A percentile compares a stretch with the other conserved stretches of the same genome.
Conservation (phyloP, 768 basidiomycete genomes). For the Pleurotus eryngii region DNA sequence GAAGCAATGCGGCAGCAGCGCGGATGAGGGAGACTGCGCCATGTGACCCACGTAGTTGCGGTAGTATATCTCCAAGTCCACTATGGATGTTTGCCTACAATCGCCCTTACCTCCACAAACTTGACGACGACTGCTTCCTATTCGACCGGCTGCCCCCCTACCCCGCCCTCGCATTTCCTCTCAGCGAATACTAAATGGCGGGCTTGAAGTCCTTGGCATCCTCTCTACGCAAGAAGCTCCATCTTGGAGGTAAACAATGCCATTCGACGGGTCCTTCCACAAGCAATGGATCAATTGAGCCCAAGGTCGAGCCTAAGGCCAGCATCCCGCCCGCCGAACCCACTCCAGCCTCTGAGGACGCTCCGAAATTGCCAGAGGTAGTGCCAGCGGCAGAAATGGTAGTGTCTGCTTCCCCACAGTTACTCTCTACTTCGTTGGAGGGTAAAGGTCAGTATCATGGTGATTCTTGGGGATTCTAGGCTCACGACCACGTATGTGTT, state of each 20-base stretch:
- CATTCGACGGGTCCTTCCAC: neutral
- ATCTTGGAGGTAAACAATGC: neutral
- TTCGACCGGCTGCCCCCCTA: neutral
- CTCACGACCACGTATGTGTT: neutral
- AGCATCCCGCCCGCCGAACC: neutral
- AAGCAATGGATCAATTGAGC: neutral
- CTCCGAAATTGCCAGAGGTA: neutral
- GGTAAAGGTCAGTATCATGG: neutral
- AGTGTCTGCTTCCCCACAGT: neutral
- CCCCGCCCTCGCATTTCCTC: neutral
- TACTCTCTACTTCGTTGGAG: neutral
- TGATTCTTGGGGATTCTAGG: neutral
- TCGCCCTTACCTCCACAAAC: neutral
- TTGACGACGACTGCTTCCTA: neutral
- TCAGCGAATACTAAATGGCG: neutral
- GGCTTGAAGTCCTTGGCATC: neutral
- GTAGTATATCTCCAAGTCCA: neutral
- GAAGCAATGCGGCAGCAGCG: neutral
- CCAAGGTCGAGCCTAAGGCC: neutral
- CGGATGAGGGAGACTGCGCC: neutral
- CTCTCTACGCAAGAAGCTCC: slow-evolving; percentile 1
- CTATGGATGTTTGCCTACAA: neutral
- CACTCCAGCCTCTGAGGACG: neutral
- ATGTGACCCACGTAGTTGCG: neutral
- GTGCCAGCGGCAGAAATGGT: neutral